Evolutionary conservation across 2,329 filamentous ascomycete genomes (phyloP), one percentile per base, ranked within the genome.

Genomic region (Fusarium foetens): DNA sequence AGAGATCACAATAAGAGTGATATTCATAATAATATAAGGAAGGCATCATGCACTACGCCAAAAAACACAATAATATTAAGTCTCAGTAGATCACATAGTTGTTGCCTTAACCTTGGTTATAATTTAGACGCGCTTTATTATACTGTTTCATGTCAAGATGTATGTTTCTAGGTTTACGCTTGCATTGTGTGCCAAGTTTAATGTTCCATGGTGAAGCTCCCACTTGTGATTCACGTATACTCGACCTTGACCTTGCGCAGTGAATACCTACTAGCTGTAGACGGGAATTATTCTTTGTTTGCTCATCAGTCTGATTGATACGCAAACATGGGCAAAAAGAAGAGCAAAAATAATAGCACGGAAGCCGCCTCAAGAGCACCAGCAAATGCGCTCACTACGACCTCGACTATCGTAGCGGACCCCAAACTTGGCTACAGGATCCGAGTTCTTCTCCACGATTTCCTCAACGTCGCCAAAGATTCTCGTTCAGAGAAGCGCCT

Each of bases 391-490:
- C 14, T 39, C 17, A 51, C 17, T 16, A 64, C 17, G 21, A 39
- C 61, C 23, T 63, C 45, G n/a, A 27, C 57, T 53, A 31, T 42
- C 33, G 35, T 31, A 16, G 12, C 35, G 17, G 39, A 65, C 29
- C 21, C 58, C 23, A 55, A 41, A 36, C 58, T 63, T 46, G 46
- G 58, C 9, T 63, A 54, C 38, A 64, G 35, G 33, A n/a, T 45
- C 19, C 39, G 58, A 25, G 58, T 54, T 27, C 62, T 64, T 63
- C 27, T 64, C 19, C n/a, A 63, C 19, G 62, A 64, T 39, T 54
- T 63, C 39, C 62, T 64, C 19, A 54, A 41, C 16, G 23, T 54
- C 5, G 41, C 12, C 3, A 63, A 63, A 29, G 46, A 63, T 23
- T 21, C 19, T 23, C 27, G 52, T 21, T 62, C 57, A 8, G 16